Conservation (phyloP, 768 basidiomycete genomes). For the Mrakia hoshinonis region DNA sequence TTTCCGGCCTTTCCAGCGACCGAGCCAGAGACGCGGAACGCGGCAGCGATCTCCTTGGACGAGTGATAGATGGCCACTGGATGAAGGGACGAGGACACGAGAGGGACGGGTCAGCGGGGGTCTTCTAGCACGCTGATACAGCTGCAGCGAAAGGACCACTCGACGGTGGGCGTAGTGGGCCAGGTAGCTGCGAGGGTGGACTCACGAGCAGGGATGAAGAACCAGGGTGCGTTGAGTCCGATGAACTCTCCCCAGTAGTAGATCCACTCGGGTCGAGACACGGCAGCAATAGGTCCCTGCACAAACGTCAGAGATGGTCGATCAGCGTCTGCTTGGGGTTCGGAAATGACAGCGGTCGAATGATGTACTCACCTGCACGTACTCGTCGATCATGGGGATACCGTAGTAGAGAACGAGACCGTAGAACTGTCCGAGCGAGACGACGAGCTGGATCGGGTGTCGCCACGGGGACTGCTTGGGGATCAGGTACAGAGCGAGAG, state of each 20-base stretch:
- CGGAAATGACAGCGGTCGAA: too few relatives aligned
- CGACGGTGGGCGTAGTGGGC: too few relatives aligned
- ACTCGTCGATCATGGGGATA: conserved; percentile 27
- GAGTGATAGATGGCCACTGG: conserved; percentile 18
- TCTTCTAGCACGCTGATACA: neutral
- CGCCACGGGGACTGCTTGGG: conserved; percentile 17
- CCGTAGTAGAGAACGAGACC: conserved; percentile 29
- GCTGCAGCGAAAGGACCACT: too few relatives aligned
- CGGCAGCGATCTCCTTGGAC: conserved; percentile 5
- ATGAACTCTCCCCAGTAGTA: conserved; percentile 30
- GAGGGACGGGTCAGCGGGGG: neutral
- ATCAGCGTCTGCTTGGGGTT: too few relatives aligned
- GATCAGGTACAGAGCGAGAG: conserved; percentile 24
- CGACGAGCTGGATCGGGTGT: conserved; percentile 26
- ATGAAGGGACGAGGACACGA: neutral
- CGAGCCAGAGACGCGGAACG: neutral
- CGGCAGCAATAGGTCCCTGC: conserved; percentile 14
- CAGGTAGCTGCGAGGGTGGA: too few relatives aligned
- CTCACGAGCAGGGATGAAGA: conserved; percentile 23
- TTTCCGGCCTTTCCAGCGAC: neutral
- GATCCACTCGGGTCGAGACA: conserved; percentile 24
- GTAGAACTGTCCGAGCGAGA: conserved; percentile 27
- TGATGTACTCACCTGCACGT: neutral
- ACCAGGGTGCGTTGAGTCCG: conserved; percentile 29
- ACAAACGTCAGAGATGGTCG: neutral